Percentiles rank a stretch among this genome's conserved stretches.
These are phyloP conservation scores for Senna siamea DNA, from an alignment of 306 rosid genomes.

Conservation along the genomic window DNA sequence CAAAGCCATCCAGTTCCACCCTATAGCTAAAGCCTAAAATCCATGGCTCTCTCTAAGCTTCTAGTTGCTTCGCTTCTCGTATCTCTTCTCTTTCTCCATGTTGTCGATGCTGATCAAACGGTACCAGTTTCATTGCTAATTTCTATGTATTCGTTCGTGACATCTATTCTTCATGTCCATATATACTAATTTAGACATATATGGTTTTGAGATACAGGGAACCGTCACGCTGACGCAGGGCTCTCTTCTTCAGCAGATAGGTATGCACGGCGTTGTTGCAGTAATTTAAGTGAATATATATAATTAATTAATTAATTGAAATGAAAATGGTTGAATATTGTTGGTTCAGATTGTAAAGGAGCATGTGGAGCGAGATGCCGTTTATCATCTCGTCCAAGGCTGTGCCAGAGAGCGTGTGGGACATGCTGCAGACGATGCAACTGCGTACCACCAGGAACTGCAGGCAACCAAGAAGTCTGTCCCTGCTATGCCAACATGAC, in stretches of 20 bases:
- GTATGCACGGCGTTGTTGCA: conserved; percentile 2
- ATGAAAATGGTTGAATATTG: not conserved
- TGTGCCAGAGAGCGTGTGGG: conserved; percentile 71
- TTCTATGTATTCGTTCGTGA: too few species aligned
- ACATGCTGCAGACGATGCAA: conserved; percentile 67
- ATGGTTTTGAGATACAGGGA: conserved; percentile 28
- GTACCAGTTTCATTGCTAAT: too few species aligned
- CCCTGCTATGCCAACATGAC: conserved; percentile 71
- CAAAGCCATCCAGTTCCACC: too few species aligned
- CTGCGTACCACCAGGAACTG: conserved; percentile 80
- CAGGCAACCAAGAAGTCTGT: conserved; percentile 64
- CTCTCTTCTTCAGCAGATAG: conserved; percentile 42
- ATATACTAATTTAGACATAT: not conserved
- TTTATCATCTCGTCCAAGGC: conserved; percentile 53
- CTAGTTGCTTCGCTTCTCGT: conserved; percentile 49
- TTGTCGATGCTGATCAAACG: conserved; percentile 42
- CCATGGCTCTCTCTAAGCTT: conserved; percentile 59
- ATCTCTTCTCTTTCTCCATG: conserved; percentile 48
- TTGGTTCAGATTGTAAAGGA: conserved; percentile 53
- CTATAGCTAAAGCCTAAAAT: not conserved
- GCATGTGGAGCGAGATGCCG: conserved; percentile 59
- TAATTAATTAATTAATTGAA: too few species aligned
- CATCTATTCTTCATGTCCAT: too few species aligned
- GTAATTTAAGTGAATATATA: not conserved
- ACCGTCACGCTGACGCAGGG: conserved; percentile 22